Conservation (phyloP, 495 filamentous ascomycete genomes). For the Tirmania nivea region DNA sequence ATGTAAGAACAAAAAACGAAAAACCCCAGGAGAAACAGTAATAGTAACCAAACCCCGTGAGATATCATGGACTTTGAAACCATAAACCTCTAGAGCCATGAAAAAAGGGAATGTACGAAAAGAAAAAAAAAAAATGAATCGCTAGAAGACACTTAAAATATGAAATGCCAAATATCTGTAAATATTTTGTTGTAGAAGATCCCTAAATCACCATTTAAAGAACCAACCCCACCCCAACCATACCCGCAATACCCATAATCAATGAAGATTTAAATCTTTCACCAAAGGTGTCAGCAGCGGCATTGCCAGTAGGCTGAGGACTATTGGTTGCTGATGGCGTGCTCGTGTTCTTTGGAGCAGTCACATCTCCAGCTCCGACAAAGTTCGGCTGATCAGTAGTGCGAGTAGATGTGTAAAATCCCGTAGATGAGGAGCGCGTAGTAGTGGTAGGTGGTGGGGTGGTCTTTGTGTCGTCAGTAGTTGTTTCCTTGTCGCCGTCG, state of each 20-base stretch:
- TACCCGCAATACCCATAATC: background rate
- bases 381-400: no score
- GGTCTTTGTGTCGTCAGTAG: background rate
- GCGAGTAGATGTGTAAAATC: no score
- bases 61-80: background rate
- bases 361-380: no score
- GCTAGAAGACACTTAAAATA: background rate
- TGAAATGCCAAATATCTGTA: background rate
- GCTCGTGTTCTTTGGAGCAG: no score
- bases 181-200: background rate
- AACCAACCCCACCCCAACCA: background rate
- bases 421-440: no score
- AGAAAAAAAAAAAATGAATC: background rate
- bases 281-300: background rate
- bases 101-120: background rate
- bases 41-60: no score
- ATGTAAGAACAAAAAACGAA: background rate
- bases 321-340: background rate
- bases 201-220: background rate
- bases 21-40: background rate
- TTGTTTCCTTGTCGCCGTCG: background rate
- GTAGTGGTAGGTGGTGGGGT: background rate
- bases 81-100: background rate
- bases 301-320: background rate
- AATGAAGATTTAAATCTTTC: background rate